Conservation (phyloP, 768 basidiomycete species). For the Pleurotus eryngii region DNA sequence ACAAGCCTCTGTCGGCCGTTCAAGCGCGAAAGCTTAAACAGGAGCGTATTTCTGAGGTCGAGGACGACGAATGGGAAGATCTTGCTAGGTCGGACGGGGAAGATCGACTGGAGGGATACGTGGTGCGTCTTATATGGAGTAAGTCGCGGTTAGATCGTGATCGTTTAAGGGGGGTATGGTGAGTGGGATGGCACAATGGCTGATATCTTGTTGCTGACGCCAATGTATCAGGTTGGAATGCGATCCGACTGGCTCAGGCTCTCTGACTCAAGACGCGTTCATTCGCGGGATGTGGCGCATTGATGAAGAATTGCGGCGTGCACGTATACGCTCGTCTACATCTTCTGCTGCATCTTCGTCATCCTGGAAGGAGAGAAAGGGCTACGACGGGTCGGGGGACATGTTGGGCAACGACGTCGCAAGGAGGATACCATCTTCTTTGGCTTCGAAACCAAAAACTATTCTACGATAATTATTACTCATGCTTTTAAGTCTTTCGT, state of each 20-base stretch:
- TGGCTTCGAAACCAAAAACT: constrained; percentile 19
- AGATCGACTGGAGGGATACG: constrained; percentile 52
- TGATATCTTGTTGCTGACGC: neutral
- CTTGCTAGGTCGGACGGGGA: constrained; percentile 27
- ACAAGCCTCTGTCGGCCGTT: neutral
- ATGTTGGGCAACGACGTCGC: constrained; percentile 5
- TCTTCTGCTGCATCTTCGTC: neutral
- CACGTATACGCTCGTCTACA: constrained; percentile 34
- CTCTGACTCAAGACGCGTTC: constrained; percentile 65
- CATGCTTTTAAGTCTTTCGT: neutral
- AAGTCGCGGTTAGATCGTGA: constrained; percentile 51
- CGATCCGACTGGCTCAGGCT: constrained; percentile 51
- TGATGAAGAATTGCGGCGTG: constrained; percentile 75
- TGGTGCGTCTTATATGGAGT: constrained; percentile 62
- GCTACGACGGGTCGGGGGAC: constrained; percentile 14
- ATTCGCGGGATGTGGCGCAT: constrained; percentile 83
- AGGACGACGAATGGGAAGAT: constrained; percentile 32
- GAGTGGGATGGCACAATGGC: neutral
- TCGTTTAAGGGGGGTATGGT: constrained; percentile 69
- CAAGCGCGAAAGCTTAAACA: constrained; percentile 9
- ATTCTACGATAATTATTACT: constrained; percentile 23
- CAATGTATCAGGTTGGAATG: constrained; percentile 58
- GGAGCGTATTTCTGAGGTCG: constrained; percentile 20
- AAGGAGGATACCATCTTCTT: constrained; percentile 15
- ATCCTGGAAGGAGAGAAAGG: neutral